Evolutionary conservation across 768 basidiomycete species (phyloP).

Genomic region (Suillus tomentosus): DNA sequence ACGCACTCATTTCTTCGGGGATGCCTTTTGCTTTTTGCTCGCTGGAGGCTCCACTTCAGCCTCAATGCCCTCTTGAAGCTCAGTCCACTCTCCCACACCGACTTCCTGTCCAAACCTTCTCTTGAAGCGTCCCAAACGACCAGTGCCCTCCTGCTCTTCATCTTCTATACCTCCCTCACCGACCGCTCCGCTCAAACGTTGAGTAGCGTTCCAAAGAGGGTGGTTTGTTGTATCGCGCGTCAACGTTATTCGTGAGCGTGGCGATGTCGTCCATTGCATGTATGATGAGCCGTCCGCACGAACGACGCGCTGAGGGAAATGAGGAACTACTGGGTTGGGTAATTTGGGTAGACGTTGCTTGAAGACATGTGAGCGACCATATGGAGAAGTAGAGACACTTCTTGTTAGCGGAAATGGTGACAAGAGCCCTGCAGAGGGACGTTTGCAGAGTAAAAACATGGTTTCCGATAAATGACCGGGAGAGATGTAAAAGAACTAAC

Average conservation of each 20-base stretch:
- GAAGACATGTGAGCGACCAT: conserved; percentile 84
- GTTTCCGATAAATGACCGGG: not conserved
- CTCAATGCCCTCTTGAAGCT: conserved; percentile 28
- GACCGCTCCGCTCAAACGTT: conserved; percentile 49
- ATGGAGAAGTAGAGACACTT: conserved; percentile 64
- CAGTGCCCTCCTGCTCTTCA: conserved; percentile 72
- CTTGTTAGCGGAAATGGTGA: not conserved
- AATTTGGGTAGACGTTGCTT: conserved; percentile 65
- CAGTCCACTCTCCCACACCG: conserved; percentile 34
- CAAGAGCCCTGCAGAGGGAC: not conserved
- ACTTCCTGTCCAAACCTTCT: conserved; percentile 64
- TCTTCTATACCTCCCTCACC: conserved; percentile 45
- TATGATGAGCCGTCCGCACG: conserved; percentile 89
- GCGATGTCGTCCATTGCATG: conserved; percentile 87
- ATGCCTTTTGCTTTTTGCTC: conserved; percentile 11
- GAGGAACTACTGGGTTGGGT: conserved; percentile 83
- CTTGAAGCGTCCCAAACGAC: conserved; percentile 80
- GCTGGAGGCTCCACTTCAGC: conserved; percentile 31
- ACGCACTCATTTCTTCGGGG: conserved; percentile 10
- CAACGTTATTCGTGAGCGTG: conserved; percentile 71
- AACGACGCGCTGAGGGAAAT: conserved; percentile 83
- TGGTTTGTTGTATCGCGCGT: conserved; percentile 90
- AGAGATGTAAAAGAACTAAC: not conserved
- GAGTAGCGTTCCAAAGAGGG: conserved; percentile 79
- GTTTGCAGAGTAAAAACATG: conserved; percentile 2